Evolutionary conservation across 2,329 filamentous ascomycete species (phyloP), one percentile per base, ranked within the genome.

Genomic region (Fusarium camptoceras): DNA sequence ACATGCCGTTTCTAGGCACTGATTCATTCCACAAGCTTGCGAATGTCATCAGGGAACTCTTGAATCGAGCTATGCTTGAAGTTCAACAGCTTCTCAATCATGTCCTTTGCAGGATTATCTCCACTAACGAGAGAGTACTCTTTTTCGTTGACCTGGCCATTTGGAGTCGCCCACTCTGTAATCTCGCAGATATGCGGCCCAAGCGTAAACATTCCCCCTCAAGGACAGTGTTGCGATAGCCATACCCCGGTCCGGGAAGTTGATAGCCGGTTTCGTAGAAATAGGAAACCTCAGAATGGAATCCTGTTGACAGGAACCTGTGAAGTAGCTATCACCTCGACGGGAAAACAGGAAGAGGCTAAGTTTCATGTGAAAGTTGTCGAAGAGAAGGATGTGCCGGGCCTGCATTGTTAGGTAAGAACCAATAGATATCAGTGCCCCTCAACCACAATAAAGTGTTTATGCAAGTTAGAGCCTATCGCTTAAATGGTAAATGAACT

Each of bases 311-410:
- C n/a, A n/a, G n/a, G n/a, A 0, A 56, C 2, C 3, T 28, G 15
- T 39, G 43, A 11, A 11, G 8, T 28, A 15, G 22, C 1, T 2
- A 15, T 10, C n/a, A 3, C 1, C 2, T 22, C 27, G 18, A 22
- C 3, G 34, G 0, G 22, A 49, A 2, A 27, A 42, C 0, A n/a
- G 5, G 37, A 37, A 55, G 16, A 25, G 7, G 3, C 24, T 28
- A 0, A 55, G 8, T 27, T 56, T 50, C 0, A 56, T 50, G 0
- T 50, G 11, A 6, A 27, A 7, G 3, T 24, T 8, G 4, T 51
- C n/a, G n/a, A 56, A 51, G 0, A 56, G 24, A 5, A 51, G n/a
- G 8, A 56, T 39, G 1, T 51, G 7, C 1, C 2, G n/a, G n/a
- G n/a, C n/a, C n/a, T n/a, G n/a, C n/a, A n/a, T n/a, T n/a, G n/a